Evolutionary conservation across 129 eudicot species (phyloP).

Genomic region (Chrysanthemum lavandulifolium): DNA sequence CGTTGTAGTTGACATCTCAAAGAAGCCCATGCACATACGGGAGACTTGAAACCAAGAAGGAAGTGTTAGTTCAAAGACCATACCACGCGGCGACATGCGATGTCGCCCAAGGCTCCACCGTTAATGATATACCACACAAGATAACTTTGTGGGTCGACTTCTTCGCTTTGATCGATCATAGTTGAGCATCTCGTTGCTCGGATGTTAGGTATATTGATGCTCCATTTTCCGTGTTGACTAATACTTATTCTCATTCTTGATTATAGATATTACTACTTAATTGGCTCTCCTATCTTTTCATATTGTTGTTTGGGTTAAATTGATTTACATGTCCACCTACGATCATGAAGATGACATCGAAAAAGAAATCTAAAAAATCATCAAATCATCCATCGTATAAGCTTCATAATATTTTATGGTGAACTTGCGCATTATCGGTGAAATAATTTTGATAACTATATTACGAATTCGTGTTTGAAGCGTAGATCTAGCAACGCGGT

Average conservation of each 20-base stretch:
- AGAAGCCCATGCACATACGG: constrained; percentile 98
- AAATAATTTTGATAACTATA: constrained; percentile 8
- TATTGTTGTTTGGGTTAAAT: background rate
- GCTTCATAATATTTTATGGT: constrained; percentile 10
- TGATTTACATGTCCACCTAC: background rate
- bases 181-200: constrained; percentile 90
- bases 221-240: constrained; percentile 7
- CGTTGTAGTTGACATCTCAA: constrained; percentile 85
- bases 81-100: constrained; percentile 76
- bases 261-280: constrained; percentile 1
- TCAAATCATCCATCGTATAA: background rate
- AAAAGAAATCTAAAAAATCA: background rate
- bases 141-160: constrained; percentile 86
- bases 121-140: constrained; percentile 50
- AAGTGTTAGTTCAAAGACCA: constrained; percentile 82
- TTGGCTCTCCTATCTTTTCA: background rate
- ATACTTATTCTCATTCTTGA: constrained; percentile 5
- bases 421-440: constrained; percentile 6
- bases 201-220: constrained; percentile 68
- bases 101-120: constrained; percentile 48
- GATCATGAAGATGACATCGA: background rate
- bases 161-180: constrained; percentile 63
- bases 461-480: background rate
- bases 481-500: constrained; percentile 49
- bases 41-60: constrained; percentile 98